Conservation (phyloP, 108 stramenopile species). For the Schizochytrium sp. region DNA sequence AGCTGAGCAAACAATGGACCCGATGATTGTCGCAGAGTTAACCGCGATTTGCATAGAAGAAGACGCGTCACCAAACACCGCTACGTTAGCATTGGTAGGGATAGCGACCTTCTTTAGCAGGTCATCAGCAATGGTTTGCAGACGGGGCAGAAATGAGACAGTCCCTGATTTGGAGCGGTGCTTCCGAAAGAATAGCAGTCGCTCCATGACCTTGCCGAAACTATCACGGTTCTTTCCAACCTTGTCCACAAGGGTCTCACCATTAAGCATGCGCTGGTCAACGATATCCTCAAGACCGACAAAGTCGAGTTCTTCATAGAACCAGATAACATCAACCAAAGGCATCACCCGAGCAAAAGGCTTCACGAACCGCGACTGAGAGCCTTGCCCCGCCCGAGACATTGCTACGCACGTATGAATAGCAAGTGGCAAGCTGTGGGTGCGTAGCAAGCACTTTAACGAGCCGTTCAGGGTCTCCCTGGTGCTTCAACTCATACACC, state of each 20-base stretch:
- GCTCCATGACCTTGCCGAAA: conserved; percentile 61
- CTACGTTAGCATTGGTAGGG: neutral
- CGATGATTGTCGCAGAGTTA: conserved; percentile 2
- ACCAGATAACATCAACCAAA: conserved; percentile 36
- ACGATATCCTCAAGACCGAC: neutral
- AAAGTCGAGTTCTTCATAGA: conserved; percentile 12
- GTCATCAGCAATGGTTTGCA: neutral
- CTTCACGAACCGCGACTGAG: neutral
- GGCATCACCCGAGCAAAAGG: neutral
- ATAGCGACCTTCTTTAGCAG: neutral
- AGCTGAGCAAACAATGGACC: conserved; percentile 33
- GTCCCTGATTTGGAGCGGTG: neutral
- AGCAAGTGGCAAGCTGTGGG: conserved; percentile 7
- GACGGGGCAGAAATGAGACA: neutral
- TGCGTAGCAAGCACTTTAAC: neutral
- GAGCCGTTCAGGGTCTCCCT: neutral
- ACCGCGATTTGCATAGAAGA: neutral
- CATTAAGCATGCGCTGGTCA: neutral
- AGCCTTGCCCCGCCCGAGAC: neutral
- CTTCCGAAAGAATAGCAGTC: neutral
- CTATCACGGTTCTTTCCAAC: neutral
- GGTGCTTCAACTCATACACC: neutral
- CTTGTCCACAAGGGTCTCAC: neutral
- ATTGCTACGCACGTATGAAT: conserved; percentile 1
- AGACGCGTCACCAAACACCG: conserved; percentile 40